These are phyloP conservation scores for Aspergillus sclerotialis DNA, from an alignment of 2,329 filamentous ascomycete genomes.

Conservation along the genomic window DNA sequence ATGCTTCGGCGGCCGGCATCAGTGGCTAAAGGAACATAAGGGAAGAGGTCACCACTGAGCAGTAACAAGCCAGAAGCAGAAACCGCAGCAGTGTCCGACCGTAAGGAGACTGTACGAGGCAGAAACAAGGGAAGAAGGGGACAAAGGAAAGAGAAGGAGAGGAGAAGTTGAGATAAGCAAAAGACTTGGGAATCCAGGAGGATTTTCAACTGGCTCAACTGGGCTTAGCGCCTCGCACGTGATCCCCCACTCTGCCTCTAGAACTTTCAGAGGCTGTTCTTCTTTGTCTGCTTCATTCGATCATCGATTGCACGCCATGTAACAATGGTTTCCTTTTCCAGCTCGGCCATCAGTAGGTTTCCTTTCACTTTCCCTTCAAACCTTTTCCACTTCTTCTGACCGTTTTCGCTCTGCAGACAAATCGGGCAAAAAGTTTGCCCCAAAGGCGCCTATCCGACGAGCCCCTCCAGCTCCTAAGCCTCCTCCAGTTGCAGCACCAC, in stretches of 20 bases:
- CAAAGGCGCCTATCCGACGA: slow-evolving; percentile 58
- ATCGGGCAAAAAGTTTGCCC: slow-evolving; percentile 72
- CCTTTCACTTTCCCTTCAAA: neutral
- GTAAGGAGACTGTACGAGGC: slow-evolving; percentile 3
- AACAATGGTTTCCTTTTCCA: slow-evolving; percentile 45
- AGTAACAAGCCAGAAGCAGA: slow-evolving; percentile 25
- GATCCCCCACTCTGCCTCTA: slow-evolving; percentile 26
- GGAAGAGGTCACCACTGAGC: slow-evolving; percentile 26
- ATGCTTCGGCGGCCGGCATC: slow-evolving; percentile 79
- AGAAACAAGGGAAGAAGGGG: slow-evolving; percentile 7
- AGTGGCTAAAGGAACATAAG: slow-evolving; percentile 52
- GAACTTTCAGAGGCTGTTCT: slow-evolving; percentile 17
- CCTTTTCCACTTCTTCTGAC: slow-evolving; percentile 5
- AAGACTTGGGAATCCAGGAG: slow-evolving; percentile 30
- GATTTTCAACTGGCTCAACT: slow-evolving; percentile 35
- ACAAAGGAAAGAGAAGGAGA: slow-evolving; percentile 17
- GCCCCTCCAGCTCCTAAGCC: slow-evolving; percentile 35
- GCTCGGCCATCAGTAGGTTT: slow-evolving; percentile 46
- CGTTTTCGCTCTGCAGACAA: slow-evolving; percentile 37
- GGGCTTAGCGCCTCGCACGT: slow-evolving; percentile 31
- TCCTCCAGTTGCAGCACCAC: slow-evolving; percentile 32
- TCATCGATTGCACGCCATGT: slow-evolving; percentile 2
- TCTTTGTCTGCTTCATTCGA: slow-evolving; percentile 1
- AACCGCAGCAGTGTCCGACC: slow-evolving; percentile 20
- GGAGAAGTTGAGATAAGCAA: slow-evolving; percentile 24